Evolutionary conservation across 1,284 basidiomycete genomes (phyloP), one percentile per base, ranked within the genome.

Genomic region (Porogramme epimiltina): DNA sequence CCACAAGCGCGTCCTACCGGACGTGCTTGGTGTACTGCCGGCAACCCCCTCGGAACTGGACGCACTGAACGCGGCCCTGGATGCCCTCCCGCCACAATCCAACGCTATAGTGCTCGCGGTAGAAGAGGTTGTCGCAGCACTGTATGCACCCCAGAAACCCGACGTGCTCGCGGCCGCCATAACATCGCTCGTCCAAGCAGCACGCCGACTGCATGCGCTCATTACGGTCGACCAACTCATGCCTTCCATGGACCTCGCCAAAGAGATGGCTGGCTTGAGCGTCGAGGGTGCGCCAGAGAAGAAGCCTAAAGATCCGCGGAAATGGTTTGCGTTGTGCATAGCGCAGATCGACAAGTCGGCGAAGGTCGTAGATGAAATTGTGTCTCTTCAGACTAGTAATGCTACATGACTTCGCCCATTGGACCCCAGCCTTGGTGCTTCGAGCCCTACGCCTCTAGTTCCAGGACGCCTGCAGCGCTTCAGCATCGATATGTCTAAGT

Each of bases 301-400:
- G 31, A 58, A 60, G 36, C 52, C 46, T 37, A 66, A 61, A 52
- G 66, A 71, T 43, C 46, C 62, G 37, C 50, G 66, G 31, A 67
- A 62, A 46, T 87, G 87, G 86, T 85, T 87, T 60, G 70, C 78
- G 45, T 75, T 75, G 8, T 87, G 85, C 60, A 81, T 87, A 58
- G 70, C 73, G 46, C 85, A 88, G 60, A 76, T 88, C 61, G 58
- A 65, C 41, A 72, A 65, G 48, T 46, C 66, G 22, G 62, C 62
- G 2, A 52, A 55, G 23, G 55, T 40, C 20, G 42, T 66, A 34
- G 40, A 42, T 4, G 59, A 62, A 8, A 37, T 51, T 47, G 45
- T 62, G 33, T 39, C 45, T 19, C 37, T 11, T 18, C 52, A 61
- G 15, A 22, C 16, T 24, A 23, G 42, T 4, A 56, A 59, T 58